Evolutionary conservation across 2,329 filamentous ascomycete species (phyloP).

Genomic region (Bipolaris sorokiniana): DNA sequence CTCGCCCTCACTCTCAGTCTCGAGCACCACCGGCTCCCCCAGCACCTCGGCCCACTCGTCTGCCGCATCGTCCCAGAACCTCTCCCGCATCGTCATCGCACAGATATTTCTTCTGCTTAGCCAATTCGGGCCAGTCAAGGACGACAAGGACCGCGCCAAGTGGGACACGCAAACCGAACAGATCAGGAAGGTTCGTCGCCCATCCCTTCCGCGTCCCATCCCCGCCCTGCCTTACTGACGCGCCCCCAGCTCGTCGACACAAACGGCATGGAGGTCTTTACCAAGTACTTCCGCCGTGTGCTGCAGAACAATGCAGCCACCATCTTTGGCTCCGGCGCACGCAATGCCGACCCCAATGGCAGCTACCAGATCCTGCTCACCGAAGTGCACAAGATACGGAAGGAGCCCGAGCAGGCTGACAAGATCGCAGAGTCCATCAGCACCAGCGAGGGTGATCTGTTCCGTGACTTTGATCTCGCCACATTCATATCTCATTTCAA

Average conservation of each 20-base stretch:
- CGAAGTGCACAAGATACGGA: conserved; percentile 85
- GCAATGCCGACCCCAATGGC: conserved; percentile 74
- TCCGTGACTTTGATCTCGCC: conserved; percentile 94
- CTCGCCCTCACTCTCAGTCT: conserved; percentile 59
- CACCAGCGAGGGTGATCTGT: conserved; percentile 87
- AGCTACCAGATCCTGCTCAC: conserved; percentile 82
- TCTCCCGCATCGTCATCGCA: conserved; percentile 92
- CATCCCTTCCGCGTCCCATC: conserved; percentile 11
- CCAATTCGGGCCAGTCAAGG: conserved; percentile 73
- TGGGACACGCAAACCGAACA: conserved; percentile 92
- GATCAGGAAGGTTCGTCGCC: conserved; percentile 77
- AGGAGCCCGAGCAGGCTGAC: conserved; percentile 79
- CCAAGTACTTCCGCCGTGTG: conserved; percentile 92
- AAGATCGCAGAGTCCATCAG: conserved; percentile 96
- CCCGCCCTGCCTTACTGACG: conserved; percentile 26
- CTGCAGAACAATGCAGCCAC: conserved; percentile 88
- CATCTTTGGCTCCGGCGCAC: conserved; percentile 82
- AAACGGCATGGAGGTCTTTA: conserved; percentile 98
- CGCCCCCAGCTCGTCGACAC: conserved; percentile 81
- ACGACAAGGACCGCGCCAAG: conserved; percentile 89
- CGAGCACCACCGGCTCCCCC: conserved; percentile 60
- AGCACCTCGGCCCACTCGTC: conserved; percentile 57
- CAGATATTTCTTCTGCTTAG: conserved; percentile 94
- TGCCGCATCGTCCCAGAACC: conserved; percentile 51
- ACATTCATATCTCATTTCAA: conserved; percentile 97